phyloP scores from a whole-genome alignment of 805 yeast genomes.

The Starmerella powellii region DNA sequence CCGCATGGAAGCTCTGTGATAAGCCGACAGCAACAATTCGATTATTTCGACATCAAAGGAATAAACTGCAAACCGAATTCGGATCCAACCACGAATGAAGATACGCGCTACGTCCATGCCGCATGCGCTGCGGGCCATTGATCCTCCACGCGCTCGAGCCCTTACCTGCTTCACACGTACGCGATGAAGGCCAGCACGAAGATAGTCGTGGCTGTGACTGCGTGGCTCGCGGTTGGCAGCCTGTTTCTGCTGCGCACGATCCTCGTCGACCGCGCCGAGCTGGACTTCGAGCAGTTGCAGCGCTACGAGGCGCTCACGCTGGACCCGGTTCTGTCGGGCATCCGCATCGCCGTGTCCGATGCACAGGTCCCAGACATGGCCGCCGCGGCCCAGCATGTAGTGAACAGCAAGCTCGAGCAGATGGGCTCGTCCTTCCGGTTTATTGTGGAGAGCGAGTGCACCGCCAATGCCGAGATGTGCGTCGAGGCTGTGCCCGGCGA shows the following conservation, averaged over 20 bases:
- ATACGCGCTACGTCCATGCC: too few relatives aligned
- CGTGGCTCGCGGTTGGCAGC: constrained; percentile 24
- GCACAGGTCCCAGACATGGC: constrained; percentile 52
- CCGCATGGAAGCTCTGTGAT: too few relatives aligned
- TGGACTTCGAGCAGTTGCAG: constrained; percentile 40
- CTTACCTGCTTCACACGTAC: background rate
- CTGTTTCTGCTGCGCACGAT: constrained; percentile 56
- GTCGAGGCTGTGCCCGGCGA: constrained; percentile 31
- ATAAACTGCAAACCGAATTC: too few relatives aligned
- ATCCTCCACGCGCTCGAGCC: too few relatives aligned
- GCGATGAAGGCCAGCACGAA: constrained; percentile 8
- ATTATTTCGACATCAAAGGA: too few relatives aligned
- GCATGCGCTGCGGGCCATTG: too few relatives aligned
- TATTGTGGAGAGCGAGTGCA: constrained; percentile 13
- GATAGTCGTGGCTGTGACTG: constrained; percentile 16
- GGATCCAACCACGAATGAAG: too few relatives aligned
- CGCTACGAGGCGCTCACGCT: constrained; percentile 23
- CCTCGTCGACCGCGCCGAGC: constrained; percentile 46
- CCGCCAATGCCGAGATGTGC: constrained; percentile 30
- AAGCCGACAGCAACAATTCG: too few relatives aligned
- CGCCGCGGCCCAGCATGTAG: constrained; percentile 40
- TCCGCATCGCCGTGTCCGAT: constrained; percentile 28
- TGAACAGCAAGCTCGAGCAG: constrained; percentile 33
- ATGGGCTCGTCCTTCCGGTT: constrained; percentile 27
- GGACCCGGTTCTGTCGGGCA: constrained; percentile 19